These are phyloP conservation scores for Ascodesmis nigricans DNA, from an alignment of 495 filamentous ascomycete species.

Conservation along the genomic window DNA sequence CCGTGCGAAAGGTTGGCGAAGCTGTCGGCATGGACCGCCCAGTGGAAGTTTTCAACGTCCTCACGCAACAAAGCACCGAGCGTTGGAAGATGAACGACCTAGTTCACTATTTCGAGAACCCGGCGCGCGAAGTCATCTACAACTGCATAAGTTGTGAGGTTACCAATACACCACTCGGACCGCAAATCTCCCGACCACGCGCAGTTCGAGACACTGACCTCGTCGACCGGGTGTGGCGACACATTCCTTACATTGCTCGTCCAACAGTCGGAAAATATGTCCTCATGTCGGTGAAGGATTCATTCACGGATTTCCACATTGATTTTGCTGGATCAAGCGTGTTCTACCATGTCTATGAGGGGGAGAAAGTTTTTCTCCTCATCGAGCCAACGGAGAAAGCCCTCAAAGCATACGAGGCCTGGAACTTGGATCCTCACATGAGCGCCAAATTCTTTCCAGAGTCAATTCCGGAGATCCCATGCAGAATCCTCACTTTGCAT, in stretches of 20 bases:
- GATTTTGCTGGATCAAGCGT: constrained; percentile 63
- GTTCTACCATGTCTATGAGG: constrained; percentile 56
- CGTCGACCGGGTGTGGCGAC: constrained; percentile 50
- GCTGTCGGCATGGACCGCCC: constrained; percentile 43
- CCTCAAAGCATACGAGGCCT: constrained; percentile 56
- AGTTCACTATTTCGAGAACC: constrained; percentile 55
- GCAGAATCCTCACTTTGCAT: constrained; percentile 47
- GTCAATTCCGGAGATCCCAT: constrained; percentile 40
- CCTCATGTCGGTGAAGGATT: constrained; percentile 60
- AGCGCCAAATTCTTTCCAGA: constrained; percentile 31
- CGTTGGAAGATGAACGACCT: constrained; percentile 51
- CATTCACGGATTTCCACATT: constrained; percentile 63
- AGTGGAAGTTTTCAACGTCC: constrained; percentile 56
- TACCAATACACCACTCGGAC: constrained; percentile 42
- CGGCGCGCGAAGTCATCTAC: constrained; percentile 38
- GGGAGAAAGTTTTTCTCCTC: constrained; percentile 60
- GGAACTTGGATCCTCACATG: constrained; percentile 52
- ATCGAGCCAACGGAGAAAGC: constrained; percentile 54
- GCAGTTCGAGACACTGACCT: constrained; percentile 37
- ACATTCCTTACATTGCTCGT: constrained; percentile 36
- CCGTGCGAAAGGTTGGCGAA: constrained; percentile 42
- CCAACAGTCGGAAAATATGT: constrained; percentile 21
- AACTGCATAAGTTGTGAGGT: constrained; percentile 64
- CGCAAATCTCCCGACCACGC: constrained; percentile 43
- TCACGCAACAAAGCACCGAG: constrained; percentile 48